phyloP scores from a whole-genome alignment of 352 stramenopile species.

The Pythium guiyangense region DNA sequence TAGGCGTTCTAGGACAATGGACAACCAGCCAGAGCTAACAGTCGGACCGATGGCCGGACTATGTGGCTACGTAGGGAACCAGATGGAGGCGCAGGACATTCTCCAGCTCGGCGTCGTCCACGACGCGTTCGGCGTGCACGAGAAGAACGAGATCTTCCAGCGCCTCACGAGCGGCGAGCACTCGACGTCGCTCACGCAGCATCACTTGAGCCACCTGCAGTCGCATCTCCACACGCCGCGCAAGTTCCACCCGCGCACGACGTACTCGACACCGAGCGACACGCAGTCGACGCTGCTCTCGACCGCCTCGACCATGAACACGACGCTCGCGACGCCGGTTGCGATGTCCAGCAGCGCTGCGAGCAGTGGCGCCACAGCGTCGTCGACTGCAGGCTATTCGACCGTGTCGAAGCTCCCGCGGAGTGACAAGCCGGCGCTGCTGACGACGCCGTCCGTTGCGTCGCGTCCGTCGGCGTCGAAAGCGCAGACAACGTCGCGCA shows the following conservation, averaged over 20 bases:
- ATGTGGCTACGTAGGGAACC: conserved; percentile 23
- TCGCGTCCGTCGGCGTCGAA: conserved; percentile 28
- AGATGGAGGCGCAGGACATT: conserved; percentile 47
- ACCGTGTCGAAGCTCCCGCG: conserved; percentile 37
- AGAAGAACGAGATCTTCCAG: conserved; percentile 40
- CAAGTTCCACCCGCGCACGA: conserved; percentile 10
- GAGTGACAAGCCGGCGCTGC: conserved; percentile 16
- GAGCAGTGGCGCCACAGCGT: conserved; percentile 7
- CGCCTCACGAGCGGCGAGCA: conserved; percentile 25
- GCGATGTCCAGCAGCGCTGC: not conserved
- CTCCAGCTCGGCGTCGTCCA: conserved; percentile 44
- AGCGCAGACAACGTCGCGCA: conserved; percentile 52
- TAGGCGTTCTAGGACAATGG: no score
- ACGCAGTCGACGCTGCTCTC: conserved; percentile 11
- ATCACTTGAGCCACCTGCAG: conserved; percentile 9
- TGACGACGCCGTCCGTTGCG: conserved; percentile 43
- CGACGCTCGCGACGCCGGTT: conserved; percentile 12
- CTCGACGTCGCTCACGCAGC: conserved; percentile 11
- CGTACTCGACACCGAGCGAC: conserved; percentile 11
- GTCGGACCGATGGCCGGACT: no score
- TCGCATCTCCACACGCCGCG: conserved; percentile 26
- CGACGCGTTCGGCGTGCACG: conserved; percentile 23
- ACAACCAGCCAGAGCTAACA: no score
- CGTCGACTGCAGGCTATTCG: conserved; percentile 25
- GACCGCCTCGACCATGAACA: conserved; percentile 8